Percentiles rank a stretch among this genome's conserved stretches.
phyloP scores from a whole-genome alignment of 257 asterid genomes.

The Solanum commersonii region DNA sequence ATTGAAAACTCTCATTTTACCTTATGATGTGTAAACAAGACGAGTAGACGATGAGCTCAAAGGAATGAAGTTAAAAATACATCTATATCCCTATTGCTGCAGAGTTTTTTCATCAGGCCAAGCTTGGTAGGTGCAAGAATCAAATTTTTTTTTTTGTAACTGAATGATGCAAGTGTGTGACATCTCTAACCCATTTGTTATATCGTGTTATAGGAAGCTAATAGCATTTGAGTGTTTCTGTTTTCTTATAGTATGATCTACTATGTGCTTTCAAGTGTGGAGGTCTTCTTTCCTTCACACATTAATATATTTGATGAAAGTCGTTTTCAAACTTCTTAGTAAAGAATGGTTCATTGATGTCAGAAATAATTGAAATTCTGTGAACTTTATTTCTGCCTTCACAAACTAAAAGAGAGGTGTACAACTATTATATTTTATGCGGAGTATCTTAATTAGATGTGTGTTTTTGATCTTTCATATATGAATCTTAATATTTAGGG shows the following conservation, averaged over 20 bases:
- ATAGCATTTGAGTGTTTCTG: no score
- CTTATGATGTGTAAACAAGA: no score
- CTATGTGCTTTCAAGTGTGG: background rate
- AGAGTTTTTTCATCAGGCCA: no score
- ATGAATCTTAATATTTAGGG: background rate
- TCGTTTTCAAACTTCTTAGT: background rate
- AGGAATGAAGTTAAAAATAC: no score
- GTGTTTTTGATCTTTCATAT: background rate
- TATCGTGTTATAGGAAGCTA: no score
- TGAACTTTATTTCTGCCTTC: background rate
- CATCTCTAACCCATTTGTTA: no score
- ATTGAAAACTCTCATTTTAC: no score
- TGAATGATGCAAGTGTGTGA: no score
- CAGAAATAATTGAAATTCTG: background rate
- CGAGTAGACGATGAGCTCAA: no score
- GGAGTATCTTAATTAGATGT: background rate
- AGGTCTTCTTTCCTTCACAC: background rate
- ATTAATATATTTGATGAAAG: background rate
- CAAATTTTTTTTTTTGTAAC: no score
- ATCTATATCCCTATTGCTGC: no score
- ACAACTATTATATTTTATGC: background rate
- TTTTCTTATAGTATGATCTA: background rate
- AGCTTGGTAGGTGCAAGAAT: no score
- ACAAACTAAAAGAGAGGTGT: background rate
- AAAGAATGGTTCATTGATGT: background rate